phyloP scores from a whole-genome alignment of 805 yeast genomes.

The Wickerhamiella bombiphila region DNA sequence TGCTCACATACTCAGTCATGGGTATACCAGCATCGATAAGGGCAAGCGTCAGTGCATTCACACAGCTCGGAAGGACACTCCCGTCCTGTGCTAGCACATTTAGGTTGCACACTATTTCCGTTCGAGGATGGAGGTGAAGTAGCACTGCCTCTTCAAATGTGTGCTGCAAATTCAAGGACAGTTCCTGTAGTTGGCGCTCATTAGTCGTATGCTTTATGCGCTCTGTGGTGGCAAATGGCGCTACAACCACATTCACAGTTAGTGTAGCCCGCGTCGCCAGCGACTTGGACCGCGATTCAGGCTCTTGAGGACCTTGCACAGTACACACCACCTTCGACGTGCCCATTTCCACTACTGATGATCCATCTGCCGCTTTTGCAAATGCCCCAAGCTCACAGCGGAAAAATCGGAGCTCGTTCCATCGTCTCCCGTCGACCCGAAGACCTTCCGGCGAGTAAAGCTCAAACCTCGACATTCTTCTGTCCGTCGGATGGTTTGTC shows the following conservation, averaged over 20 bases:
- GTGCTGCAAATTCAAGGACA: constrained; percentile 21
- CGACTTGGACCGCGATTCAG: constrained; percentile 34
- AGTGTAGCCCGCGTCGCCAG: constrained; percentile 41
- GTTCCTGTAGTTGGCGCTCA: constrained; percentile 34
- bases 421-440: constrained; percentile 79
- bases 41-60: constrained; percentile 79
- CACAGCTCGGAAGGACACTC: constrained; percentile 61
- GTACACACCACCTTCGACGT: constrained; percentile 75
- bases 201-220: constrained; percentile 53
- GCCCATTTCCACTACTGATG: constrained; percentile 84
- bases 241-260: constrained; percentile 50
- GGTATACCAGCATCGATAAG: constrained; percentile 91
- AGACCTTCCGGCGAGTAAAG: constrained; percentile 91
- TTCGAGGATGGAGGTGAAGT: constrained; percentile 63
- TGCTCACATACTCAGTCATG: constrained; percentile 77
- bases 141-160: constrained; percentile 44
- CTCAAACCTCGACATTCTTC: constrained; percentile 30
- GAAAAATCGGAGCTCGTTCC: constrained; percentile 81
- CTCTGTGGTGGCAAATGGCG: constrained; percentile 69
- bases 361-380: constrained; percentile 71
- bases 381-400: constrained; percentile 76
- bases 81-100: constrained; percentile 86
- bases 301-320: constrained; percentile 85
- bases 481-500: neutral
- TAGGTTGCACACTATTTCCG: constrained; percentile 58